Percentiles rank a stretch among this genome's conserved stretches.
Conservation (phyloP, 169 alveolate genomes). For the Plasmodium coatneyi region DNA sequence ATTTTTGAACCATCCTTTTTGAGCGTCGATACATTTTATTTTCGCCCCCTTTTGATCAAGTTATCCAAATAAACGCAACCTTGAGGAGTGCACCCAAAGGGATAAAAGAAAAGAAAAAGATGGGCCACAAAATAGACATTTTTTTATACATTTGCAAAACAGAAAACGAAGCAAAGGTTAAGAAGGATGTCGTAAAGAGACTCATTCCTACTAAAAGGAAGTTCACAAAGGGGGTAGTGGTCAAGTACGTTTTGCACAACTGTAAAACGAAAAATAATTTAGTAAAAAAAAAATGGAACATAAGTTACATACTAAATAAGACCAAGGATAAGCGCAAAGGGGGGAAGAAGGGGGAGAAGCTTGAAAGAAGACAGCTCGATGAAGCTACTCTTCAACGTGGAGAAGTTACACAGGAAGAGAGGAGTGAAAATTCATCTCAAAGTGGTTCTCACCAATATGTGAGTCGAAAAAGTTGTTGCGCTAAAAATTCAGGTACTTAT, state of each 20-base stretch:
- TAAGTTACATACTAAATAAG: constrained; percentile 29
- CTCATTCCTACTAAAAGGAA: constrained; percentile 29
- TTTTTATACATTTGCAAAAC: constrained; percentile 44
- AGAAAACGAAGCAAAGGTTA: constrained; percentile 5
- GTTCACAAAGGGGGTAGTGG: constrained; percentile 6
- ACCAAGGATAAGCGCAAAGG: constrained; percentile 11
- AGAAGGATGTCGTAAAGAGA: constrained; percentile 30
- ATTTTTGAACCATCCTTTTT: background rate
- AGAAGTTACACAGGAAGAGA: background rate
- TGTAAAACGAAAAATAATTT: constrained; percentile 23
- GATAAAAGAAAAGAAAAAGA: background rate
- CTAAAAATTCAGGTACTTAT: constrained; percentile 12
- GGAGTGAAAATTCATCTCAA: background rate
- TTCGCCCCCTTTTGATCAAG: background rate
- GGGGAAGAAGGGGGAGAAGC: background rate
- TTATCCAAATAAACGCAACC: background rate
- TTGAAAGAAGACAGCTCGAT: background rate
- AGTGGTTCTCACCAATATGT: background rate
- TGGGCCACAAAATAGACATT: constrained; percentile 30
- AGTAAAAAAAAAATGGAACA: constrained; percentile 56
- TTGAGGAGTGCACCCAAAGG: background rate
- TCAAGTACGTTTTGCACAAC: constrained; percentile 24
- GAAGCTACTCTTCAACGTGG: background rate
- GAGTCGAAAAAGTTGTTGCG: background rate
- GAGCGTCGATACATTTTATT: background rate